Percentiles rank a stretch among this genome's conserved stretches.
These are phyloP conservation scores for Fusarium beomiforme DNA, from an alignment of 2,329 filamentous ascomycete genomes.

Conservation along the genomic window DNA sequence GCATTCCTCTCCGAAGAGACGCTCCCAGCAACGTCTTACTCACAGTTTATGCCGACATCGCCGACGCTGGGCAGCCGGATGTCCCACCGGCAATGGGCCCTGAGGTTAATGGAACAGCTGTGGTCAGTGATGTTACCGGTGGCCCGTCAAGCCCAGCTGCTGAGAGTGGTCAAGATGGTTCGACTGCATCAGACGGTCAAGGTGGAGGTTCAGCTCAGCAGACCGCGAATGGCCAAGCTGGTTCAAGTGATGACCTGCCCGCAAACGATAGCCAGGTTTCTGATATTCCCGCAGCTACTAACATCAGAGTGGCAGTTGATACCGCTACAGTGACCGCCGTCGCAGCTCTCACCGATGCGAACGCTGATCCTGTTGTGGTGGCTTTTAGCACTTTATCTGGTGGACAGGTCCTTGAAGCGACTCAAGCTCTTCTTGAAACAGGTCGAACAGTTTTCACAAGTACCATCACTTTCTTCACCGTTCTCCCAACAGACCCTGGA, in stretches of 20 bases:
- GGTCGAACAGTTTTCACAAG: conserved; percentile 20
- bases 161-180: not conserved
- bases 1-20: conserved; percentile 39
- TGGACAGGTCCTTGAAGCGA: not conserved
- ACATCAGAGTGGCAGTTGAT: not conserved
- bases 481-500: conserved; percentile 47
- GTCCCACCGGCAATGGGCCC: conserved; percentile 49
- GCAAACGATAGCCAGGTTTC: not conserved
- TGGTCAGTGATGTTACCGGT: not conserved
- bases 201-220: not conserved
- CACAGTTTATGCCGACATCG: conserved; percentile 55
- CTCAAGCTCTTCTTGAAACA: not conserved
- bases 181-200: not conserved
- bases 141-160: not conserved
- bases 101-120: not conserved
- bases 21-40: conserved; percentile 49
- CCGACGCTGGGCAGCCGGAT: conserved; percentile 41
- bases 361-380: not conserved
- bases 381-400: not conserved
- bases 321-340: not conserved
- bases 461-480: conserved; percentile 39
- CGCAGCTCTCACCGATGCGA: not conserved
- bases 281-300: not conserved
- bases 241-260: not conserved
- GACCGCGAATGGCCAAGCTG: not conserved